Conservation (phyloP, 805 yeast species). For the Aciculoconidium aculeatum region DNA sequence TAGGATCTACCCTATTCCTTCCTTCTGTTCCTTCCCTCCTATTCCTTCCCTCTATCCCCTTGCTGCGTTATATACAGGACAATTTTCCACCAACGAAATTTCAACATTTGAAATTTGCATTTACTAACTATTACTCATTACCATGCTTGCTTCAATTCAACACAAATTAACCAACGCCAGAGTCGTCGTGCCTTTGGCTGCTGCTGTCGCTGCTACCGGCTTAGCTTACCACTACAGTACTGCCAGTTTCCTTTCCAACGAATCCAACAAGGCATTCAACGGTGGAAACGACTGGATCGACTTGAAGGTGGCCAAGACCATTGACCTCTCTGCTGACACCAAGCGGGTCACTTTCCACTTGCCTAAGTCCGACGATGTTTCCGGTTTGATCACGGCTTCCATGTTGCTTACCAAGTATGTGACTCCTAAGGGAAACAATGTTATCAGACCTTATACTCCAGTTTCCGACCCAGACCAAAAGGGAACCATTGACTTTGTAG, state of each 20-base stretch:
- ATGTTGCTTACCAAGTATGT: slow-evolving; percentile 75
- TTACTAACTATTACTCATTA: too few relatives aligned
- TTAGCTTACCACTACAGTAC: slow-evolving; percentile 26
- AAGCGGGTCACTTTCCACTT: slow-evolving; percentile 67
- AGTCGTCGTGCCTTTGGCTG: slow-evolving; percentile 24
- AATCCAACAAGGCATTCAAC: slow-evolving; percentile 43
- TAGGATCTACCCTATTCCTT: too few relatives aligned
- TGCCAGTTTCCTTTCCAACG: slow-evolving; percentile 23
- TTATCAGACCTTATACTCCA: slow-evolving; percentile 89
- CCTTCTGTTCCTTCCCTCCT: too few relatives aligned
- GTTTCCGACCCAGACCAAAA: slow-evolving; percentile 58
- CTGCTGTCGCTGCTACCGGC: slow-evolving; percentile 27
- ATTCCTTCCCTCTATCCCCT: too few relatives aligned
- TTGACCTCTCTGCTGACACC: slow-evolving; percentile 55
- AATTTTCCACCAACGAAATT: too few relatives aligned
- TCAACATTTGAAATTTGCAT: too few relatives aligned
- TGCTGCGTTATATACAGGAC: too few relatives aligned
- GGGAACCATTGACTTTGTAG: slow-evolving; percentile 74
- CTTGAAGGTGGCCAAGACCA: slow-evolving; percentile 44
- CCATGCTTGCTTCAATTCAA: too few relatives aligned
- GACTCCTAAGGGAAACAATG: slow-evolving; percentile 78
- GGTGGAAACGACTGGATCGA: slow-evolving; percentile 71
- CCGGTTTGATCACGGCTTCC: slow-evolving; percentile 79
- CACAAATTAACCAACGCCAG: slow-evolving; percentile 23
- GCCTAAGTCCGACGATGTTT: slow-evolving; percentile 56